These are phyloP conservation scores for Tetrahymena borealis DNA, from an alignment of 73 alveolate genomes.

Conservation along the genomic window DNA sequence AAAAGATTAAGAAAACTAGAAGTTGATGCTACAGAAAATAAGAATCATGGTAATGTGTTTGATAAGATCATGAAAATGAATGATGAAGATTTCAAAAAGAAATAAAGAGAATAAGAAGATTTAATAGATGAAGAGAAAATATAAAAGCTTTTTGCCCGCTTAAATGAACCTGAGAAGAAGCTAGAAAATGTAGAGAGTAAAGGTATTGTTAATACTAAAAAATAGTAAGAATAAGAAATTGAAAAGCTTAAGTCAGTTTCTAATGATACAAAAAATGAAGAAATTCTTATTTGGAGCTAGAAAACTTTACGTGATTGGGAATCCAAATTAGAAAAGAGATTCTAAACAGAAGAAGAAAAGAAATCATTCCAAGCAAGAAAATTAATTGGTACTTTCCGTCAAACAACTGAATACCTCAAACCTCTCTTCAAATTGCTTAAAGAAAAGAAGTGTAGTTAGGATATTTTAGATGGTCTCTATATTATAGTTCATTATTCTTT, in stretches of 20 bases:
- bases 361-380: constrained; percentile 47
- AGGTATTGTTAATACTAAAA: neutral
- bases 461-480: constrained; percentile 82
- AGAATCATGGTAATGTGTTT: neutral
- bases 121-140: constrained; percentile 10
- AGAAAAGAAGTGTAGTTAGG: constrained; percentile 46
- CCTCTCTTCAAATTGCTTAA: constrained; percentile 77
- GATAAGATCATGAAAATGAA: neutral
- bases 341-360: constrained; percentile 22
- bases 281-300: constrained; percentile 55
- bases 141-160: constrained; percentile 5
- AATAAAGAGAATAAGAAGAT: constrained; percentile 38
- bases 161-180: constrained; percentile 10
- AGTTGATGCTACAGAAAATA: neutral
- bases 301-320: constrained; percentile 71
- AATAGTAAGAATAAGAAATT: constrained; percentile 36
- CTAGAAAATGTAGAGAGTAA: neutral
- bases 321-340: constrained; percentile 26
- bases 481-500: constrained; percentile 77
- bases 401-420: constrained; percentile 67
- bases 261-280: constrained; percentile 25
- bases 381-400: constrained; percentile 59
- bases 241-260: constrained; percentile 28
- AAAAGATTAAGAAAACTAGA: constrained; percentile 39
- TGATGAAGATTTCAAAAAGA: constrained; percentile 19